phyloP scores from a whole-genome alignment of 345 rosid species.

The Hibiscus mutabilis region DNA sequence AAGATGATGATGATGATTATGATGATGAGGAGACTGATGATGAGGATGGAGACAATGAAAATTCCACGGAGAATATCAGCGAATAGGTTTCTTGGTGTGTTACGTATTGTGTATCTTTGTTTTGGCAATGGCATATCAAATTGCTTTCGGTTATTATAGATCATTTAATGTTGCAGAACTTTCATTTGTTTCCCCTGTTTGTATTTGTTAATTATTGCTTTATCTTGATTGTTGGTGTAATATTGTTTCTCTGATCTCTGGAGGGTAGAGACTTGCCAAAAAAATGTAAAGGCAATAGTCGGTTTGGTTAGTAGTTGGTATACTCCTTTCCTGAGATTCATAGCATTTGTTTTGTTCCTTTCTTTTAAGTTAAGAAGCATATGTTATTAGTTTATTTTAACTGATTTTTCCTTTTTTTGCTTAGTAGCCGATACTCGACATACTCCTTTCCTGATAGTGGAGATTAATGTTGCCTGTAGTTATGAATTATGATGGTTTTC shows the following conservation, averaged over 20 bases:
- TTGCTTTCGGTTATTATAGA: background rate
- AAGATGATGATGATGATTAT: conserved; percentile 27
- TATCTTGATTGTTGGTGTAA: conserved; percentile 2
- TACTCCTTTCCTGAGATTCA: background rate
- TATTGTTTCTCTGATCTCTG: background rate
- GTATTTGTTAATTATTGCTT: background rate
- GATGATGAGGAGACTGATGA: conserved; percentile 23
- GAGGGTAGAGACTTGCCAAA: background rate
- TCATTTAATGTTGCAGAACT: background rate
- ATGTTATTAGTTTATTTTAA: background rate
- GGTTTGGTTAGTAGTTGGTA: no score
- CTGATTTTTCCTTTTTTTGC: background rate
- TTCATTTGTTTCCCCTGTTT: background rate
- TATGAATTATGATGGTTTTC: background rate
- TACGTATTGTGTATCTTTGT: conserved; percentile 2
- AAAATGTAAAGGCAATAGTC: background rate
- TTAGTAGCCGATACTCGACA: background rate
- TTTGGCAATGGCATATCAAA: conserved; percentile 7
- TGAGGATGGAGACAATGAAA: background rate
- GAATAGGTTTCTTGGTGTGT: conserved; percentile 24
- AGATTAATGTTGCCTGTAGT: background rate
- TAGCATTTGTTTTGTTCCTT: background rate
- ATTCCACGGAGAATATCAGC: conserved; percentile 52
- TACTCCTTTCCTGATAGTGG: background rate
- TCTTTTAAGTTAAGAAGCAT: background rate